Conservation (phyloP, 176 grass and related monocot genomes). For the Coix lacrymajobi region DNA sequence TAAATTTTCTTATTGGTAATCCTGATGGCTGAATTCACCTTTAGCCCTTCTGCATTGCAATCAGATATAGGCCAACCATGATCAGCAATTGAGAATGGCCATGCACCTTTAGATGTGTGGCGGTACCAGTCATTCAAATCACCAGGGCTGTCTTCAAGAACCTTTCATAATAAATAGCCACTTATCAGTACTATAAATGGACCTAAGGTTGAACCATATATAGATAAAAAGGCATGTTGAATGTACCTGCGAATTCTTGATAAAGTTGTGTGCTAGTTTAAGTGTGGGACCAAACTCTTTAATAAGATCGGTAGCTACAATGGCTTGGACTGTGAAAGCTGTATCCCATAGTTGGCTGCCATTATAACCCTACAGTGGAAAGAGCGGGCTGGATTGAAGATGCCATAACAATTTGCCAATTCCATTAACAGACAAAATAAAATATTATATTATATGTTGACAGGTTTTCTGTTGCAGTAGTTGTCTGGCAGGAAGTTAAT, state of each 20-base stretch:
- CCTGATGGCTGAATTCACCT: conserved; percentile 27
- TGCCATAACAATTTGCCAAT: conserved; percentile 13
- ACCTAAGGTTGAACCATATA: background rate
- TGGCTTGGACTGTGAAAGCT: conserved; percentile 77
- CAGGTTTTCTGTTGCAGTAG: background rate
- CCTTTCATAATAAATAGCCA: conserved; percentile 42
- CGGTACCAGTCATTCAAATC: conserved; percentile 75
- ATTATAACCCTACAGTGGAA: conserved; percentile 62
- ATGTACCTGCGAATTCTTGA: conserved; percentile 69
- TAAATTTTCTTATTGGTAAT: background rate
- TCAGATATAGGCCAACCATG: conserved; percentile 96
- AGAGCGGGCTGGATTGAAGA: background rate
- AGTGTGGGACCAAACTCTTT: conserved; percentile 62
- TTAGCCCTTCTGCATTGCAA: conserved; percentile 90
- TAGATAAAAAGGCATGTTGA: background rate
- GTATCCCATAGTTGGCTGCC: conserved; percentile 88
- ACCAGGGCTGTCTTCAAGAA: conserved; percentile 70
- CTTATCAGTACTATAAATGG: background rate
- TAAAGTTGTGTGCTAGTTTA: conserved; percentile 60
- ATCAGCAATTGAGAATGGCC: conserved; percentile 84
- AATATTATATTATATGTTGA: background rate
- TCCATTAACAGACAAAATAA: background rate
- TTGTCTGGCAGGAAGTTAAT: background rate
- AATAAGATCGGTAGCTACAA: conserved; percentile 51
- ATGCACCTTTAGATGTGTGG: conserved; percentile 97